Evolutionary conservation across 75 land plant genomes (phyloP).

Genomic region (Cunninghamia lanceolata): DNA sequence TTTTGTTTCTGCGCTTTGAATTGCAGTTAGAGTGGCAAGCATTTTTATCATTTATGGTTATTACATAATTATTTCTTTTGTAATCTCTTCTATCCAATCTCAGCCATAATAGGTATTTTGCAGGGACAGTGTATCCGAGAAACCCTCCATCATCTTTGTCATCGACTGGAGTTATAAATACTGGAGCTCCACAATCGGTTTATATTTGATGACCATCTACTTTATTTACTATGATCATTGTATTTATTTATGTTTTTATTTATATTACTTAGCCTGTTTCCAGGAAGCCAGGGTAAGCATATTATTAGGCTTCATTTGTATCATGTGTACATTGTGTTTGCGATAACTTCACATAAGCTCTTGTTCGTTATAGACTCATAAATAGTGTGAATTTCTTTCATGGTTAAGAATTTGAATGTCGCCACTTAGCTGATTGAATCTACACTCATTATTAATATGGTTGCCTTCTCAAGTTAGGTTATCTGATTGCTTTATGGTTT

Average conservation of each 20-base stretch:
- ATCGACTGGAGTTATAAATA: neutral
- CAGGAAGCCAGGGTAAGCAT: neutral
- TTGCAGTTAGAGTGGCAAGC: neutral
- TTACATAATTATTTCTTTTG: neutral
- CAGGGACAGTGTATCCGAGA: neutral
- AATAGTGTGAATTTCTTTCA: neutral
- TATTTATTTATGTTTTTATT: neutral
- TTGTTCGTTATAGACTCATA: neutral
- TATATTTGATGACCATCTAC: neutral
- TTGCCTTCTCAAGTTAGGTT: neutral
- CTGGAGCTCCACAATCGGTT: neutral
- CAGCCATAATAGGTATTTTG: neutral
- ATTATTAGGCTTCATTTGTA: neutral
- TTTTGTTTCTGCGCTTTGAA: neutral
- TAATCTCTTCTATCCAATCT: neutral
- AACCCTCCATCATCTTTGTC: constrained; percentile 6
- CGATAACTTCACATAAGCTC: neutral
- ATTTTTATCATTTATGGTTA: neutral
- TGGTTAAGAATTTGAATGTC: neutral
- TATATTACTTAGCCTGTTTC: neutral
- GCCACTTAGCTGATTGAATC: neutral
- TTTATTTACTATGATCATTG: neutral
- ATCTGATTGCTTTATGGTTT: neutral
- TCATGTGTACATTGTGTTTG: neutral
- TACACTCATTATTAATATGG: neutral